Conservation (phyloP, 306 rosid species). For the Cucumis sativus region Cucumber_9930_V3 NC_026658.2:2218501-2219000, state of each 20-base stretch:
- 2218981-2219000: background rate
- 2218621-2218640: background rate
- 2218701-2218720: background rate
- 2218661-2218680: background rate
- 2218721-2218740: too few relatives aligned
- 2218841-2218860: constrained; percentile 38
- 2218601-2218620: background rate
- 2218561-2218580: background rate
- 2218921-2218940: constrained; percentile 7
- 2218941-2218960: background rate
- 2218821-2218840: constrained; percentile 53
- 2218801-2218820: constrained; percentile 69
- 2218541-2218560: constrained; percentile 10
- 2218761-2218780: background rate
- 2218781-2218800: constrained; percentile 35
- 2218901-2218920: constrained; percentile 15
- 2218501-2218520: constrained; percentile 47
- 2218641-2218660: background rate
- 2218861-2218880: constrained; percentile 29
- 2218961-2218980: background rate
- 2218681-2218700: background rate
- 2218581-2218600: background rate
- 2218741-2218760: rapidly evolving
- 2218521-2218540: constrained; percentile 45
- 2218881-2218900: constrained; percentile 47